phyloP scores from a whole-genome alignment of 2,329 filamentous ascomycete genomes.

The Ophiosphaerella korrae region DNA sequence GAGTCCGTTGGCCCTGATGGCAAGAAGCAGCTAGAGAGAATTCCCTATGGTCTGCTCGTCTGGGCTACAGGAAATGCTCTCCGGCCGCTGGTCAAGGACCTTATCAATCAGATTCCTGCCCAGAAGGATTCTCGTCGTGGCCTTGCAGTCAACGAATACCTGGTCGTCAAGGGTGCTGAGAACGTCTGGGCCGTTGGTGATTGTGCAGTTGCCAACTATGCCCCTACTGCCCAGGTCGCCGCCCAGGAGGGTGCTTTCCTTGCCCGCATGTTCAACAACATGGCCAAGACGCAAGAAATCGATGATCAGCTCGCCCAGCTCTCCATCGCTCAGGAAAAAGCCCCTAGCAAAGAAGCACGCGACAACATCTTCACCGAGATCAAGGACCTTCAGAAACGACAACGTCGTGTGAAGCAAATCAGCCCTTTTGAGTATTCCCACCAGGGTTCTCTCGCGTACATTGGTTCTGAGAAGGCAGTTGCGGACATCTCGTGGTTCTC shows the following conservation, averaged over 20 bases:
- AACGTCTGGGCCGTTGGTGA: conserved; percentile 98
- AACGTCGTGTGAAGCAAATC: conserved; percentile 89
- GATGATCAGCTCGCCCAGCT: conserved; percentile 77
- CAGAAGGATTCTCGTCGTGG: conserved; percentile 95
- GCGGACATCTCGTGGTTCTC: conserved; percentile 97
- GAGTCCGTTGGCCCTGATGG: conserved; percentile 82
- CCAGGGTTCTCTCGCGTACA: conserved; percentile 95
- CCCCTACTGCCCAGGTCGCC: conserved; percentile 95
- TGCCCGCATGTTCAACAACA: conserved; percentile 95
- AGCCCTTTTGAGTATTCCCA: conserved; percentile 99
- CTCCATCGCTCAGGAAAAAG: conserved; percentile 63
- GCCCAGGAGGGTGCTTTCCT: conserved; percentile 95
- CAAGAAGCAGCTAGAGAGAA: conserved; percentile 76
- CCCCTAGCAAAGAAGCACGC: conserved; percentile 68
- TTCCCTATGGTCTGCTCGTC: conserved; percentile 94
- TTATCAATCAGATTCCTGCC: conserved; percentile 89
- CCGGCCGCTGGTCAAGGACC: conserved; percentile 84
- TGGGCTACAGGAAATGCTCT: conserved; percentile 98
- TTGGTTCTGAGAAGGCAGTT: conserved; percentile 96
- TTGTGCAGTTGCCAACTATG: conserved; percentile 96
- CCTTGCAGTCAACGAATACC: conserved; percentile 96
- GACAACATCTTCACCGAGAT: conserved; percentile 73
- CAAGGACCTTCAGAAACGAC: conserved; percentile 81
- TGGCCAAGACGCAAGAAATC: conserved; percentile 89
- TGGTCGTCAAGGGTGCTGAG: conserved; percentile 94